Conservation (phyloP, 2,329 filamentous ascomycete species). For the Scedosporium minutisporum region DNA sequence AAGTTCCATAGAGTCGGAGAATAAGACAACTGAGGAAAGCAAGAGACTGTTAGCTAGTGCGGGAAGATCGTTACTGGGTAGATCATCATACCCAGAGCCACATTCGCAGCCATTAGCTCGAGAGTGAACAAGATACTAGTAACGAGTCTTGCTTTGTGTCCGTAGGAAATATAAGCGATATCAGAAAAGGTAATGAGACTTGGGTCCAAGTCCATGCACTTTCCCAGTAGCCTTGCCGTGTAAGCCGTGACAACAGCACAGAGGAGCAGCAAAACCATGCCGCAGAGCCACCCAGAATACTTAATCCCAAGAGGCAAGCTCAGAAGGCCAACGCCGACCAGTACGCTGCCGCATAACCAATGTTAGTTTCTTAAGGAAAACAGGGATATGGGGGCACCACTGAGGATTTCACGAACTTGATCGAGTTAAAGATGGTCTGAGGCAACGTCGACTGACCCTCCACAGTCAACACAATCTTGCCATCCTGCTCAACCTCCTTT, state of each 20-base stretch:
- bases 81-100: slow-evolving; percentile 48
- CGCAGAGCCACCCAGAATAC: slow-evolving; percentile 81
- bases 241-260: slow-evolving; percentile 72
- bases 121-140: slow-evolving; percentile 82
- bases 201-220: slow-evolving; percentile 78
- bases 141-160: slow-evolving; percentile 66
- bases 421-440: slow-evolving; percentile 93
- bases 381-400: neutral
- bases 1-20: slow-evolving; percentile 77
- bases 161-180: slow-evolving; percentile 83
- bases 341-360: slow-evolving; percentile 36
- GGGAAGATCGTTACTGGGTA: neutral
- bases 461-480: slow-evolving; percentile 72
- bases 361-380: slow-evolving; percentile 5
- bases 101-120: slow-evolving; percentile 78
- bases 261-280: slow-evolving; percentile 62
- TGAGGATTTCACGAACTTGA: slow-evolving; percentile 44
- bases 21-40: slow-evolving; percentile 57
- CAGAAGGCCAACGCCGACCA: slow-evolving; percentile 83
- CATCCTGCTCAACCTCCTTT: slow-evolving; percentile 80
- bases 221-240: slow-evolving; percentile 75
- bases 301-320: slow-evolving; percentile 81
- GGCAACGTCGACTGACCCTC: slow-evolving; percentile 92
- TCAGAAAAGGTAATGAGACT: slow-evolving; percentile 91
- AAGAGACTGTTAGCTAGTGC: neutral